Evolutionary conservation across 345 rosid species (phyloP).

Genomic region (Syzygium oleosum): DNA sequence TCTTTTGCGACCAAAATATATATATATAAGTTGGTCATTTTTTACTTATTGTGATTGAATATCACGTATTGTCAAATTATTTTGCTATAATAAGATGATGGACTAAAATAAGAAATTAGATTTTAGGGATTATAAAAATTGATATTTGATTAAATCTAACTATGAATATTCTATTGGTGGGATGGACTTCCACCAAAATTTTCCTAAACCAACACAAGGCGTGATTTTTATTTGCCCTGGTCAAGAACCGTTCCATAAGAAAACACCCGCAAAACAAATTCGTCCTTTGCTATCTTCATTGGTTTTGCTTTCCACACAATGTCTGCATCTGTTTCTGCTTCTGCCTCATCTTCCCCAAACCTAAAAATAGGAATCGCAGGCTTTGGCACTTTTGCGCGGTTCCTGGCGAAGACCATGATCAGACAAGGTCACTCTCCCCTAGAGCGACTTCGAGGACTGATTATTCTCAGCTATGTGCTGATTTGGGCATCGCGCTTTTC

Average conservation of each 20-base stretch:
- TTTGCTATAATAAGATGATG: too few relatives aligned
- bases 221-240: not conserved
- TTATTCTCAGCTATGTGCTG: constrained; percentile 23
- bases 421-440: constrained; percentile 37
- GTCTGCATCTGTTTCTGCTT: constrained; percentile 14
- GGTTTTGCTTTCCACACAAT: not conserved
- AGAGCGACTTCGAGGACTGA: constrained; percentile 40
- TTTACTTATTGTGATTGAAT: too few relatives aligned
- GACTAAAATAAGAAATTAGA: too few relatives aligned
- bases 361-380: constrained; percentile 43
- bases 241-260: not conserved
- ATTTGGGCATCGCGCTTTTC: constrained; percentile 29
- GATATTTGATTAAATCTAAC: too few relatives aligned
- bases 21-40: too few relatives aligned
- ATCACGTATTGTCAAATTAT: too few relatives aligned
- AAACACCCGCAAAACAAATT: not conserved
- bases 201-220: too few relatives aligned
- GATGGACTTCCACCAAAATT: too few relatives aligned
- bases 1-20: too few relatives aligned
- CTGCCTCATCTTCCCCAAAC: not conserved
- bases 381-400: constrained; percentile 49
- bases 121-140: too few relatives aligned
- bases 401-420: constrained; percentile 39
- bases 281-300: not conserved
- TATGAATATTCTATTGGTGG: too few relatives aligned